A percentile compares a stretch with the other conserved stretches of the same genome.
These are phyloP conservation scores for Thalassiosira mediterranea DNA, from an alignment of 352 stramenopile species.

Conservation along the genomic window DNA sequence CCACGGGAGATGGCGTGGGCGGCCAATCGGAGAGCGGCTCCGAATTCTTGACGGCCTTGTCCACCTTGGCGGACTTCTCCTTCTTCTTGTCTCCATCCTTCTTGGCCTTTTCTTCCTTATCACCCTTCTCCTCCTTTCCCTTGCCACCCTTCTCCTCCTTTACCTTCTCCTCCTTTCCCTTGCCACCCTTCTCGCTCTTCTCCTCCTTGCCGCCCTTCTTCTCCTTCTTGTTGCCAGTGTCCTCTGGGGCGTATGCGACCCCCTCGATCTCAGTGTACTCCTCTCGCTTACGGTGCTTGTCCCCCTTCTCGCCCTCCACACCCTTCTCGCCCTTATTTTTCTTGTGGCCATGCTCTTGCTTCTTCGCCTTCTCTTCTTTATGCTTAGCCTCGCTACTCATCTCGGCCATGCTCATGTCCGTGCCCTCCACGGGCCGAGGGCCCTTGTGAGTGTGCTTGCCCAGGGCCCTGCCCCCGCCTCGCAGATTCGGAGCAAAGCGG, in stretches of 20 bases:
- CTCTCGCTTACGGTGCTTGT: neutral
- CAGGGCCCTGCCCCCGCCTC: too few relatives aligned
- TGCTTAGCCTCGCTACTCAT: neutral
- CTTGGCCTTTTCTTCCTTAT: neutral
- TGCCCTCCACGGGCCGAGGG: neutral
- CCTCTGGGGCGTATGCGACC: neutral
- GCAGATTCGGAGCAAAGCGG: too few relatives aligned
- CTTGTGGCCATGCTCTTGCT: neutral
- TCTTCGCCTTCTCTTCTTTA: neutral
- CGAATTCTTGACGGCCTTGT: neutral
- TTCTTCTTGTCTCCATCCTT: neutral
- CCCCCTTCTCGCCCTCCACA: neutral
- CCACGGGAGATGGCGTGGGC: neutral
- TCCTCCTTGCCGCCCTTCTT: neutral
- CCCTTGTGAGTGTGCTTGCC: neutral
- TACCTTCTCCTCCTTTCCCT: neutral
- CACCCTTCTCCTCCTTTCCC: neutral
- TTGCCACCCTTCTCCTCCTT: neutral
- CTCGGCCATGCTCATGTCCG: neutral
- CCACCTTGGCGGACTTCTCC: neutral
- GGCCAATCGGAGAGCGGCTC: neutral
- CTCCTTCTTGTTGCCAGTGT: neutral
- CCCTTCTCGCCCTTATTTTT: neutral
- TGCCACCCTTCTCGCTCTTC: neutral
- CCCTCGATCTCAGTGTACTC: neutral